phyloP scores from a whole-genome alignment of 176 grass and related monocot species.

The Tuctoria greenei region DNA sequence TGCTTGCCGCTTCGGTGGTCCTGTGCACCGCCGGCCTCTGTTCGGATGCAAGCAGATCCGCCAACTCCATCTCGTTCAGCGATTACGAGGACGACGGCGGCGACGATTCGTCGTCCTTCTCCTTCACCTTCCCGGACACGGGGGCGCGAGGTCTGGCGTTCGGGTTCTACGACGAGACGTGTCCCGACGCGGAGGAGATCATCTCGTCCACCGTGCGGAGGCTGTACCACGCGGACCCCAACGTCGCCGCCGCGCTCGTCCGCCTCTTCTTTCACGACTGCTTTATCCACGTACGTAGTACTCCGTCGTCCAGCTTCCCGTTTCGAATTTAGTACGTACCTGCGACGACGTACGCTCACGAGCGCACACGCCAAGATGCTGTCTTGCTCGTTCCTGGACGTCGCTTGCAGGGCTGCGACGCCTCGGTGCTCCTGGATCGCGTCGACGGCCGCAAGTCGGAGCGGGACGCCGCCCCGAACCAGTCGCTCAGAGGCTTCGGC shows the following conservation, averaged over 20 bases:
- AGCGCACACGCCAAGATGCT: conserved; percentile 26
- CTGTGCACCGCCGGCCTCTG: conserved; percentile 14
- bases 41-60: neutral
- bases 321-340: no score
- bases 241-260: conserved; percentile 39
- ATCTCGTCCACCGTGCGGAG: conserved; percentile 37
- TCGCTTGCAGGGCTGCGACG: conserved; percentile 51
- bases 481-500: conserved; percentile 41
- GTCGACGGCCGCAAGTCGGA: conserved; percentile 32
- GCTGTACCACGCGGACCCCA: conserved; percentile 38
- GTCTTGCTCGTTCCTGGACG: no score
- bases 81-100: conserved; percentile 19
- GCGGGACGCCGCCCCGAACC: conserved; percentile 52
- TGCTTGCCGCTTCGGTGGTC: conserved; percentile 32
- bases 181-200: conserved; percentile 44
- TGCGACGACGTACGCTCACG: neutral
- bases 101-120: conserved; percentile 23
- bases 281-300: conserved; percentile 50
- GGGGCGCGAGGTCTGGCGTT: neutral
- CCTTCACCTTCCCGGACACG: conserved; percentile 36
- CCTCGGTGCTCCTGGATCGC: conserved; percentile 49
- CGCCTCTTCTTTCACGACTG: conserved; percentile 61
- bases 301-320: neutral
- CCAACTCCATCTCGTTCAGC: neutral
- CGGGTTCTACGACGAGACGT: conserved; percentile 55